Evolutionary conservation across 1,139 yeast species (phyloP).

Genomic region (Wickerhamiella infanticola): DNA sequence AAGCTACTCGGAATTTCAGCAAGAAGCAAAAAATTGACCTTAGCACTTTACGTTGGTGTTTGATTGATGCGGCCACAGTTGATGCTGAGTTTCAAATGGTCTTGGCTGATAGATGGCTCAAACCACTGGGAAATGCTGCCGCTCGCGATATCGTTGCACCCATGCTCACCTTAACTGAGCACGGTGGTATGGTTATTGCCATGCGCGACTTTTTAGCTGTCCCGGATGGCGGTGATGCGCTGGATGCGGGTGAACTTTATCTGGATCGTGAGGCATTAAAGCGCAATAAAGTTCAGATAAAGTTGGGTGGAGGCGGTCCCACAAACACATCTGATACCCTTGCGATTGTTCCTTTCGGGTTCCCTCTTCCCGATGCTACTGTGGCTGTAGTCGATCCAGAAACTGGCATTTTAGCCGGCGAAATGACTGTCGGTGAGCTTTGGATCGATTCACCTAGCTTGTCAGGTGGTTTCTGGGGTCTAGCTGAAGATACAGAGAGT

Average conservation of each 20-base stretch:
- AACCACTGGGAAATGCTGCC: slow-evolving; percentile 73
- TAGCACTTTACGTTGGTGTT: slow-evolving; percentile 71
- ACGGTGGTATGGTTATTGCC: slow-evolving; percentile 91
- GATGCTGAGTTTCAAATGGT: slow-evolving; percentile 91
- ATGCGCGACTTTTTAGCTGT: slow-evolving; percentile 76
- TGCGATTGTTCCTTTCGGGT: slow-evolving; percentile 81
- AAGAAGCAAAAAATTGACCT: slow-evolving; percentile 69
- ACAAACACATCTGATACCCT: slow-evolving; percentile 31
- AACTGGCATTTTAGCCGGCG: slow-evolving; percentile 47
- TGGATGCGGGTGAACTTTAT: slow-evolving; percentile 40
- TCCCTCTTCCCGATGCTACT: slow-evolving; percentile 86
- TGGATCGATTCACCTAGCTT: slow-evolving; percentile 90
- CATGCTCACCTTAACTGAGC: slow-evolving; percentile 74
- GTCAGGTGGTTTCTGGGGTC: slow-evolving; percentile 79
- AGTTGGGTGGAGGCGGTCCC: slow-evolving; percentile 27
- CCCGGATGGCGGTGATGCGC: slow-evolving; percentile 28
- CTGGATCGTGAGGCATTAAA: slow-evolving; percentile 72
- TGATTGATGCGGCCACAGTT: slow-evolving; percentile 79
- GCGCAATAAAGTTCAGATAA: slow-evolving; percentile 58
- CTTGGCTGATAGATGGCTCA: slow-evolving; percentile 78
- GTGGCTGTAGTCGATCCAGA: slow-evolving; percentile 92
- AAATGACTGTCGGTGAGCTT: slow-evolving; percentile 83
- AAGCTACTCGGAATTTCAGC: slow-evolving; percentile 61
- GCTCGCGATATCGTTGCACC: slow-evolving; percentile 79
- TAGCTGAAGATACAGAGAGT: slow-evolving; percentile 49